Base-by-base conservation (phyloP, 2,329 filamentous ascomycete genomes). In the Clarireedia hainanense region DNA sequence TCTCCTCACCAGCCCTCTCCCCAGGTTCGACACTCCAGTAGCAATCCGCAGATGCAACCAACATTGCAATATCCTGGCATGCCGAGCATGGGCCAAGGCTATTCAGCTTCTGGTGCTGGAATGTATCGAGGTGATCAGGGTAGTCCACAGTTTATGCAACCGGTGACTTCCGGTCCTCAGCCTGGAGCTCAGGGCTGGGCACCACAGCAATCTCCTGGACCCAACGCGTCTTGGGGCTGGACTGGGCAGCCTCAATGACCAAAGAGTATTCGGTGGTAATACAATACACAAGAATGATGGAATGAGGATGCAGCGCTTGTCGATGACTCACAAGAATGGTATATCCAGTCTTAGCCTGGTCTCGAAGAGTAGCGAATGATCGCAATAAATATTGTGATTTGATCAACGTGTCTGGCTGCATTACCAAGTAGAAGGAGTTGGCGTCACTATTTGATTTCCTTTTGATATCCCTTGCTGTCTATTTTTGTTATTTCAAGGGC, bases 61-160 rank as follows among this genome's bases (percentile, higher is more conserved):
- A 74, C 73, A 43, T 76, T 85, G 74, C 80, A 82, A 55, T 85
- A 85, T 65, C 76, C 81, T n/a, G 78, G 76, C 27, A 84, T 85
- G 78, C 79, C 78, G 42, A 76, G 77, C 43, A 77, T 86, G 70
- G 74, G 75, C 36, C 84, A 85, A 64, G 75, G 76, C 37, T 83
- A 83, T 64, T 72, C 76, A 26, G 72, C 74, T n/a, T 74, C 78
- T 6, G 80, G 83, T 63, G 24, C 27, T 43, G 76, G 75, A 51
- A 80, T 85, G 64, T 84, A 84, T 62, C 73, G 80, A 17, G 72
- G 81, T 27, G 83, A 86, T 47, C 81, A 84, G 70, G 83, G 80
- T 1, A 79, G 81, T 4, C 75, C 83, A 52, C 80, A 84, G 66
- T 86, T 86, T 73, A 80, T 90, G 81, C 83, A 86, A 65, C 76